Evolutionary conservation across 805 yeast species (phyloP), one percentile per base, ranked within the genome.

Genomic region (Monosporozyma aerobia): DNA sequence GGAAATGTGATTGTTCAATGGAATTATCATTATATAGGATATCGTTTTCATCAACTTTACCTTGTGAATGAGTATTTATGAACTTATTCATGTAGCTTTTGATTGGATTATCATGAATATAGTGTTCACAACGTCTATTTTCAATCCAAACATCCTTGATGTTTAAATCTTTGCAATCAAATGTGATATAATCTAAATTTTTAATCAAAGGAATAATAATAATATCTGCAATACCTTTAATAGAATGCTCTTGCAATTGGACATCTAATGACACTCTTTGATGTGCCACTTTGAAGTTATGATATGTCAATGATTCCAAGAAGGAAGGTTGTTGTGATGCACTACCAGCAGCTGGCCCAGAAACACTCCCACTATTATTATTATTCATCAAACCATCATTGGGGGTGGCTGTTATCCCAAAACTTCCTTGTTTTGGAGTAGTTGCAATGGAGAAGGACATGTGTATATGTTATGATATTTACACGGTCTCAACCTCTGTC

Each of bases 251-350:
- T n/a, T 81, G 77, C 44, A 90, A 71, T 65, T 90, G 95, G 3
- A 92, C 80, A 64, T 90, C 96, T 19, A 92, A 69, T 27, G 79
- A 77, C 13, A 92, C 86, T 58, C 85, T 78, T 67, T 92, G 97
- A 66, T 90, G 95, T 4, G 92, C 90, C 23, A 92, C 78, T 60
- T 78, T 82, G 65, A 87, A 81, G 32, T 66, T 69, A 25, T 65
- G 55, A 32, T 53, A 50, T 33, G 52, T 44, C 50, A 51, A 45
- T 37, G 48, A 43, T 43, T 55, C 57, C 10, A 49, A 47, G 45
- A 54, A 49, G 43, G 45, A 44, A 19, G 59, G 44, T 53, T 58
- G 62, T 14, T 56, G 25, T 40, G 56, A 53, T 23, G 23, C 10
- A 4, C 16, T 23, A 5, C 29, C 45, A 10, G 45, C 23, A 29